Conservation (phyloP, 2,329 filamentous ascomycete genomes). For the Aspergillus alliaceus region DNA sequence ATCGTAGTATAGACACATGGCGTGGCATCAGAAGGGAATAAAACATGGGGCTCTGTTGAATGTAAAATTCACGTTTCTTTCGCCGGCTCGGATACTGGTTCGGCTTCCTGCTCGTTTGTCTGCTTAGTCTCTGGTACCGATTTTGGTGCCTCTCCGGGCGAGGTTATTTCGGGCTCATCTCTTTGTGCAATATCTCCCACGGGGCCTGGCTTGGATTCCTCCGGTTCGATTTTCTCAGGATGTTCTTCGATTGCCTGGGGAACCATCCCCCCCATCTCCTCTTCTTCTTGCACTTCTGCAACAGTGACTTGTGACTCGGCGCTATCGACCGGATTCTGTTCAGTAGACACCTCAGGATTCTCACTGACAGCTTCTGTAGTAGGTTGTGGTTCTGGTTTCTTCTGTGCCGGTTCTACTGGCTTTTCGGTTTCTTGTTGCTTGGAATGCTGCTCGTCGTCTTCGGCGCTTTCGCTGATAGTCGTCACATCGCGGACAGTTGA, state of each 20-base stretch:
- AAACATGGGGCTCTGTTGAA: not conserved
- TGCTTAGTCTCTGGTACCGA: conserved; percentile 13
- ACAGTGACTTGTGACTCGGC: conserved; percentile 19
- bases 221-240: conserved; percentile 2
- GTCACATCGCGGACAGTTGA: conserved; percentile 72
- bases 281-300: conserved; percentile 19
- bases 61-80: conserved; percentile 12
- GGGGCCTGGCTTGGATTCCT: not conserved
- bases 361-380: conserved; percentile 12
- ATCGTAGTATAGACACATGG: conserved; percentile 14
- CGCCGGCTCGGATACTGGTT: conserved; percentile 5
- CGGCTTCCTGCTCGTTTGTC: not conserved
- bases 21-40: conserved; percentile 8
- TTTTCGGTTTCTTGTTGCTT: conserved; percentile 18
- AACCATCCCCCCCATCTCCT: conserved; percentile 7
- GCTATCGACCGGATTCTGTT: conserved; percentile 6
- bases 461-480: conserved; percentile 79
- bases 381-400: conserved; percentile 13
- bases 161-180: not conserved
- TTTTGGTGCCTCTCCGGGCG: conserved; percentile 1
- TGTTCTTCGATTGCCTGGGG: conserved; percentile 10
- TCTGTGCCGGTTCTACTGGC: not conserved
- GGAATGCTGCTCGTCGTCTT: conserved; percentile 59
- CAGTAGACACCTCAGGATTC: conserved; percentile 4
- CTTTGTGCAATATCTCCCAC: not conserved